Conservation (phyloP, 106 monocot genomes). For the Apostasia shenzhenica region DNA sequence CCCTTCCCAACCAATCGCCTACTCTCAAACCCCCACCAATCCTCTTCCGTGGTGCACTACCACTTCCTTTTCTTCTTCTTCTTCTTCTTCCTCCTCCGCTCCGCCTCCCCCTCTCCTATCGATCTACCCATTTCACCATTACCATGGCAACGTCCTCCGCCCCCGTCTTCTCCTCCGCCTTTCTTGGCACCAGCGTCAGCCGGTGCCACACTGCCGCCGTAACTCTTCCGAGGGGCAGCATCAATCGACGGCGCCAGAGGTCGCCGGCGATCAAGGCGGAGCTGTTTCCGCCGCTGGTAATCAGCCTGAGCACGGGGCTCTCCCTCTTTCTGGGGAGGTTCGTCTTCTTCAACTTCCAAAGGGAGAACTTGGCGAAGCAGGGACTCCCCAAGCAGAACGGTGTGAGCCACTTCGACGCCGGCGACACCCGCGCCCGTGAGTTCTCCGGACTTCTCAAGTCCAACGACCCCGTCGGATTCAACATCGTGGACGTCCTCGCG, state of each 20-base stretch:
- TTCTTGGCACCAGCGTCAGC: conserved; percentile 35
- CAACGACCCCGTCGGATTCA: conserved; percentile 97
- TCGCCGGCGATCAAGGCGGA: conserved; percentile 25
- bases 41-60: too few species aligned
- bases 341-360: conserved; percentile 99
- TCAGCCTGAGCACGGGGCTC: conserved; percentile 90
- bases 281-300: conserved; percentile 72
- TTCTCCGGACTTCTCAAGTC: conserved; percentile 59
- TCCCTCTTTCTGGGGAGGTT: conserved; percentile 95
- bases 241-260: background rate
- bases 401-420: conserved; percentile 84
- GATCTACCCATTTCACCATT: conserved; percentile 2
- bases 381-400: conserved; percentile 91
- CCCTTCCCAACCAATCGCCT: too few species aligned
- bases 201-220: conserved; percentile 12
- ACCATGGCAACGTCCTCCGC: conserved; percentile 9
- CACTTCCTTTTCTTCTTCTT: too few species aligned
- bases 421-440: conserved; percentile 79
- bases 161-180: conserved; percentile 26
- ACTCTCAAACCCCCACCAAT: too few species aligned
- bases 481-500: conserved; percentile 85
- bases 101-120: too few species aligned
- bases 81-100: too few species aligned
- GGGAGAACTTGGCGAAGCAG: conserved; percentile 98
- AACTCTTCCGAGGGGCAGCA: background rate